Evolutionary conservation across 129 eudicot genomes (phyloP).

Genomic region (Centrapalus pauciflorus): DNA sequence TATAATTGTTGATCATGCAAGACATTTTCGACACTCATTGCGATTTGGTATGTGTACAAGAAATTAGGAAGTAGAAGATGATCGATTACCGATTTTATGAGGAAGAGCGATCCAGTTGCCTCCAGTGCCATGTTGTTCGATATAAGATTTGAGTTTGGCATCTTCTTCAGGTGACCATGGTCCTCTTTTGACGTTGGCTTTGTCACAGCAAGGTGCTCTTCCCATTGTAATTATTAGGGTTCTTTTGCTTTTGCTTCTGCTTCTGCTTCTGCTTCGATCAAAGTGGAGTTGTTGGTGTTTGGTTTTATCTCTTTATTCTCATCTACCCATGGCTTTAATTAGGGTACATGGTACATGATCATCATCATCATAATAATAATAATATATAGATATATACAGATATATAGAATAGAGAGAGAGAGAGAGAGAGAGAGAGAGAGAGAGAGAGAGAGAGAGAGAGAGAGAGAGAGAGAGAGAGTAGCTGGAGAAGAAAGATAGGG

Average conservation of each 20-base stretch:
- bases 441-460: constrained; percentile 19
- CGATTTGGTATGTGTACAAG: constrained; percentile 19
- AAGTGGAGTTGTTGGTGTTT: constrained; percentile 39
- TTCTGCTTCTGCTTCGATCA: constrained; percentile 22
- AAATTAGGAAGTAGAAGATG: background rate
- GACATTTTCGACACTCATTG: too few species aligned
- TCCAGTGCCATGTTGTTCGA: constrained; percentile 80
- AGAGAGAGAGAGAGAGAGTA: constrained; percentile 33
- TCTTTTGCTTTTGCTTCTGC: constrained; percentile 3
- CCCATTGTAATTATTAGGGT: constrained; percentile 53
- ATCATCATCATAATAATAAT: constrained; percentile 13
- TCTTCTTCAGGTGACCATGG: constrained; percentile 99
- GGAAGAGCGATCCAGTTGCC: constrained; percentile 96
- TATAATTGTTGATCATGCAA: too few species aligned
- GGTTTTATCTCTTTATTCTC: constrained; percentile 32
- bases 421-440: too few species aligned
- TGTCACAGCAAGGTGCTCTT: constrained; percentile 97
- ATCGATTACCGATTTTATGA: constrained; percentile 63
- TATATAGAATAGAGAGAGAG: constrained; percentile 21
- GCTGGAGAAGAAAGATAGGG: constrained; percentile 63
- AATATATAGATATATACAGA: constrained; percentile 4
- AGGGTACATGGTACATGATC: constrained; percentile 29
- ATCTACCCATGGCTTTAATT: constrained; percentile 30
- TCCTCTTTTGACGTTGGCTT: constrained; percentile 88
- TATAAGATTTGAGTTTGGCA: constrained; percentile 69